phyloP scores from a whole-genome alignment of 169 alveolate genomes.

The Ophryocystis elektroscirrha region DNA sequence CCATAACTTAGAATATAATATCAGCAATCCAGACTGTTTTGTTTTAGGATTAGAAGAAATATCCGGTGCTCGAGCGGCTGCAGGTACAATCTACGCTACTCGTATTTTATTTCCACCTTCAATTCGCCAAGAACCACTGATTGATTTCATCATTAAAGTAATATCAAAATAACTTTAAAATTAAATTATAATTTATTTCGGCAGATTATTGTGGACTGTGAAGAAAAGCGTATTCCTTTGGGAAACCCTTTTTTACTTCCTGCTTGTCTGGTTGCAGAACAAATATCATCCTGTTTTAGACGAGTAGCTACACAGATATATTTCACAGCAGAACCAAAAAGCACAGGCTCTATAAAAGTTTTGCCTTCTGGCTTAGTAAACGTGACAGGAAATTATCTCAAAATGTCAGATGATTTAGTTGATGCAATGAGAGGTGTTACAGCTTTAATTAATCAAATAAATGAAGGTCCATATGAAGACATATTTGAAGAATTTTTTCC shows the following conservation, averaged over 20 bases:
- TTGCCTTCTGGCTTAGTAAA: constrained; percentile 20
- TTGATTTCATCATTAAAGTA: too few species aligned
- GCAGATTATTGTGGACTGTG: too few species aligned
- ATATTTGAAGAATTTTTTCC: too few species aligned
- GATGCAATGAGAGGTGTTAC: constrained; percentile 30
- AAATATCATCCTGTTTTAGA: too few species aligned
- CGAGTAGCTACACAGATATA: constrained; percentile 28
- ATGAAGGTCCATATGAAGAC: constrained; percentile 26
- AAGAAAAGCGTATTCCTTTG: too few species aligned
- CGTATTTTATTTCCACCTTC: background rate
- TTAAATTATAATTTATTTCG: too few species aligned
- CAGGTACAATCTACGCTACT: background rate
- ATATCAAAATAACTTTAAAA: too few species aligned
- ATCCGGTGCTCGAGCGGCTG: background rate
- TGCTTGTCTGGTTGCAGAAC: too few species aligned
- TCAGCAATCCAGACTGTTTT: too few species aligned
- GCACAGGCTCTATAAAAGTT: constrained; percentile 25
- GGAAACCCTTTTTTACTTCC: too few species aligned
- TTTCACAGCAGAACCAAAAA: constrained; percentile 35
- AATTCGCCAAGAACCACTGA: too few species aligned
- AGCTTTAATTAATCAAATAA: constrained; percentile 18
- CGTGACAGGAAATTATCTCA: constrained; percentile 24
- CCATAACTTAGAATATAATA: too few species aligned
- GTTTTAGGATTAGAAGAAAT: constrained; percentile 6
- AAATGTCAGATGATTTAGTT: constrained; percentile 21